Evolutionary conservation across 75 land plant species (phyloP).

Genomic region (Picea sitchensis): DNA sequence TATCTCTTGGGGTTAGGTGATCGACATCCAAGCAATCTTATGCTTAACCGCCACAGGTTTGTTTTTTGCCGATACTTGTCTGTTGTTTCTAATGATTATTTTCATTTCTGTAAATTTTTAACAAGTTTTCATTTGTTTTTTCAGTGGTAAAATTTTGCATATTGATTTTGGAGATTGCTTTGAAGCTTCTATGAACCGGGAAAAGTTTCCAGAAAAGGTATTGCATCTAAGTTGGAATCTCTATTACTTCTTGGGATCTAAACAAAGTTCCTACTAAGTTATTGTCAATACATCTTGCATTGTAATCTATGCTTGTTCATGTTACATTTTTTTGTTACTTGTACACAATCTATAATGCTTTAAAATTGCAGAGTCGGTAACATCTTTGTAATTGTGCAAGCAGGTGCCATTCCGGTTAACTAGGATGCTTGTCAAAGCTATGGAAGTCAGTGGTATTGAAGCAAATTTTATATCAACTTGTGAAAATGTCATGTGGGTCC

Average conservation of each 20-base stretch:
- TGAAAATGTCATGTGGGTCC: constrained; percentile 98
- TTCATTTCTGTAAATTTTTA: not conserved
- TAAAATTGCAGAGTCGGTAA: not conserved
- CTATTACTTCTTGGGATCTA: not conserved
- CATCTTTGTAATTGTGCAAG: constrained; percentile 4
- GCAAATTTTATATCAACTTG: constrained; percentile 98
- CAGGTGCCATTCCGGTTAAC: constrained; percentile 98
- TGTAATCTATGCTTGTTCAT: constrained; percentile 2
- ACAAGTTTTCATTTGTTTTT: constrained; percentile 11
- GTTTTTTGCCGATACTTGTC: not conserved
- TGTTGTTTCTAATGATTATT: not conserved
- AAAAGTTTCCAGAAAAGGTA: constrained; percentile 98
- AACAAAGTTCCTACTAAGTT: not conserved
- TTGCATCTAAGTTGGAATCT: not conserved
- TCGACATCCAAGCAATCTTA: constrained; percentile 98
- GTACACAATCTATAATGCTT: no score
- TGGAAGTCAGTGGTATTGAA: constrained; percentile 99
- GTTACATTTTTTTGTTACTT: no score
- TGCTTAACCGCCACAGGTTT: constrained; percentile 95
- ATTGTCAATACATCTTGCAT: not conserved
- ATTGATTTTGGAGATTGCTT: constrained; percentile 99
- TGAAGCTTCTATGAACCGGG: constrained; percentile 99
- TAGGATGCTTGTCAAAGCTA: constrained; percentile 98
- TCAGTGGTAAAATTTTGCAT: constrained; percentile 97
- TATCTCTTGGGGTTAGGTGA: constrained; percentile 97